phyloP scores from a whole-genome alignment of 306 rosid genomes.

The Nissolia schottii region DNA sequence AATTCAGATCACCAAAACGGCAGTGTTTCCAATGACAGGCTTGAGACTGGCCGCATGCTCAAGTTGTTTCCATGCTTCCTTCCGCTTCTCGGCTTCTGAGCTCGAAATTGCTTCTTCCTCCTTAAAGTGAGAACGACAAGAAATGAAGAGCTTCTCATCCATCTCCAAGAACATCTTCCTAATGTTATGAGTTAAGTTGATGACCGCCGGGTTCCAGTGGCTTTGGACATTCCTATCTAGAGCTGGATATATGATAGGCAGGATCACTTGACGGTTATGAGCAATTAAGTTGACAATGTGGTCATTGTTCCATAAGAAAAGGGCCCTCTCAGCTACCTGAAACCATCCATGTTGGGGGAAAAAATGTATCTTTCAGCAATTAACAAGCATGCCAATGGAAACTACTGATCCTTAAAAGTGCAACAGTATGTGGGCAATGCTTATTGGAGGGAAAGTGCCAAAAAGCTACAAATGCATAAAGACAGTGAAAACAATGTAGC shows the following conservation, averaged over 20 bases:
- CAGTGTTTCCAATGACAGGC: conserved; percentile 74
- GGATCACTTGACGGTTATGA: conserved; percentile 71
- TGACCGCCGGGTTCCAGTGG: conserved; percentile 93
- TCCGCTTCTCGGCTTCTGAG: conserved; percentile 57
- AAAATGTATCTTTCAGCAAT: not conserved
- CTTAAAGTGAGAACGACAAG: conserved; percentile 57
- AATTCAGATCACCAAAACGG: conserved; percentile 56
- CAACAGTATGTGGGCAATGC: not conserved
- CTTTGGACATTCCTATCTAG: conserved; percentile 63
- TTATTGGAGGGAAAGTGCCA: not conserved
- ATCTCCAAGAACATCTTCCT: conserved; percentile 86
- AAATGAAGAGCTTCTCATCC: conserved; percentile 77
- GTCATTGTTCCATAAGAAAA: conserved; percentile 94
- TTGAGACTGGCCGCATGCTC: conserved; percentile 71
- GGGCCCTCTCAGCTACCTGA: conserved; percentile 97
- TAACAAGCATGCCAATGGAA: conserved; percentile 2
- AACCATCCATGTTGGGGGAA: conserved; percentile 7
- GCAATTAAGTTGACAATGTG: conserved; percentile 73
- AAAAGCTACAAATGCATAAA: not conserved
- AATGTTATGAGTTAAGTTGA: conserved; percentile 65
- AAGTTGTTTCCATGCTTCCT: conserved; percentile 74
- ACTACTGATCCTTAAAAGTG: not conserved
- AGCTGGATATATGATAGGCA: conserved; percentile 75
- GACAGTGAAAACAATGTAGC: not conserved
- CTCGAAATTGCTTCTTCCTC: conserved; percentile 56